These are phyloP conservation scores for Phanerochaete carnosa DNA, from an alignment of 768 basidiomycete species.

Conservation along the genomic window DNA sequence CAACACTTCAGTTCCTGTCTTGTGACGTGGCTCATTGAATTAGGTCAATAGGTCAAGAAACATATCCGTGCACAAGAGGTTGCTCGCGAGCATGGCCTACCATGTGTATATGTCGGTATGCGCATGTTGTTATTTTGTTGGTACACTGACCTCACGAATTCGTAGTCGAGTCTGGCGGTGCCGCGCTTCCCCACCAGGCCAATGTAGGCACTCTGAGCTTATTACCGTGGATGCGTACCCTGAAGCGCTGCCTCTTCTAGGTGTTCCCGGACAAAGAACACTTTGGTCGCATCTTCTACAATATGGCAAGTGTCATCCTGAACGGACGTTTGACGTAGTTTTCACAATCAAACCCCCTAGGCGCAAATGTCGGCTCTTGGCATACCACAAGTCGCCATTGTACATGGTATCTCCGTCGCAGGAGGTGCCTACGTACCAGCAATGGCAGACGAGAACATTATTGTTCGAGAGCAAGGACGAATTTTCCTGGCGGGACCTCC, in stretches of 20 bases:
- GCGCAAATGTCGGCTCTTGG: constrained; percentile 91
- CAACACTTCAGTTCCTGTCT: neutral
- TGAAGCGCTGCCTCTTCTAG: constrained; percentile 23
- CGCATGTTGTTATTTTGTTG: constrained; percentile 10
- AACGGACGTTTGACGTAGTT: constrained; percentile 12
- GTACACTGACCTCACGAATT: neutral
- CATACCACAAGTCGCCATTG: constrained; percentile 89
- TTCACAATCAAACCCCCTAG: constrained; percentile 31
- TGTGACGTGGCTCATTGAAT: neutral
- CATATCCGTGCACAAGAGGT: constrained; percentile 93
- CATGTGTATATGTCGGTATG: constrained; percentile 90
- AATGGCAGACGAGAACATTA: constrained; percentile 94
- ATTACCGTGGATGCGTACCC: neutral
- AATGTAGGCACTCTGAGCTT: constrained; percentile 43
- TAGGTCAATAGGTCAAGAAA: constrained; percentile 72
- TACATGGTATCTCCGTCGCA: constrained; percentile 93
- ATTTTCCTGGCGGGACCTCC: constrained; percentile 96
- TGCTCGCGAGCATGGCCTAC: constrained; percentile 84
- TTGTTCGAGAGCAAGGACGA: constrained; percentile 85
- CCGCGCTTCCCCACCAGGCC: constrained; percentile 88
- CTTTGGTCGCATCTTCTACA: constrained; percentile 96
- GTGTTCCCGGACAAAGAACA: constrained; percentile 95
- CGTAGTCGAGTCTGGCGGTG: constrained; percentile 90
- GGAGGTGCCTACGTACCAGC: constrained; percentile 95
- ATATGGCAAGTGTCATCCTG: constrained; percentile 61